Evolutionary conservation across 1,284 basidiomycete genomes (phyloP), one percentile per base, ranked within the genome.

Genomic region (Sporisorium reilianum): DNA sequence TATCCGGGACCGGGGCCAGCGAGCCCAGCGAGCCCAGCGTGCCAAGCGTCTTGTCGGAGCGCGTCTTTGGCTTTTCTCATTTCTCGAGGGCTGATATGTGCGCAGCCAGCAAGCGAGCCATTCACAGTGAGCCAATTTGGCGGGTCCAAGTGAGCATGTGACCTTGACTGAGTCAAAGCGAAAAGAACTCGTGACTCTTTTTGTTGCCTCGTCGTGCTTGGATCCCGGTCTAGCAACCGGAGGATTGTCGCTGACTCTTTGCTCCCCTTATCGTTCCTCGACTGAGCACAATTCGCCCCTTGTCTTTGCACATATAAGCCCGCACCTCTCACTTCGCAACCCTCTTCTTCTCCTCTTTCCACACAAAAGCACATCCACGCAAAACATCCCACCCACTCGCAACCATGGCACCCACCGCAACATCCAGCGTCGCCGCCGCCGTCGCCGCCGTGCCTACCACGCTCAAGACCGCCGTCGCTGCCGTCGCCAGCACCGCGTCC

Each of bases 351-450:
- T 11, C 45, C 1, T 30, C 44, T 14, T 11, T 40, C 20, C 46
- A 41, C 8, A 6, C 26, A 40, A 38, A 34, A 40, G 12, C n/a
- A 38, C n/a, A n/a, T 38, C 8, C 14, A 5, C 36, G 34, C 42
- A 6, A 22, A 12, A 34, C 6, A 34, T 12, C n/a, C n/a, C n/a
- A n/a, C 34, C 23, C 25, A 50, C 32, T n/a, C n/a, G n/a, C 23
- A 45, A 64, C 5, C 40, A 78, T 78, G 77, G 74, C 77, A 25
- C 77, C 77, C 16, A 74, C 66, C 30, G 73, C 76, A 48, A 78
- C 76, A 14, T 42, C 64, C n/a, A 38, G 44, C 18, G 62, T 69
- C 26, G 58, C 55, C 32, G 55, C 62, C 20, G 60, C 60, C 26
- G 53, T 58, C 34, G 41, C 73, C 34, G 49, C 57, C 42, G 54